Percentiles rank a stretch among this genome's conserved stretches.
Conservation (phyloP, 805 yeast species). For the Millerago galiae region DNA sequence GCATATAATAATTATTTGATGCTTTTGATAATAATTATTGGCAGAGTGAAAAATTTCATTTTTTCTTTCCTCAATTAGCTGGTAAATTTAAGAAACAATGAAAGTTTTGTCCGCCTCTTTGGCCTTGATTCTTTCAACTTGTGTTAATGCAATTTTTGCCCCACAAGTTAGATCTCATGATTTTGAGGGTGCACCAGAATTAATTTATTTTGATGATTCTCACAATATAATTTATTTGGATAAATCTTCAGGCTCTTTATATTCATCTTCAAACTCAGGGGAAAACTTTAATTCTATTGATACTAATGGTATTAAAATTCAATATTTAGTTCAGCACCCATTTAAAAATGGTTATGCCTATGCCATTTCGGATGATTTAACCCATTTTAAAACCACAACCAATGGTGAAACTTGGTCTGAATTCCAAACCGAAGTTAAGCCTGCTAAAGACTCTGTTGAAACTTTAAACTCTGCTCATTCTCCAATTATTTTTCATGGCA, state of each 20-base stretch:
- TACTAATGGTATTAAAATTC: constrained; percentile 29
- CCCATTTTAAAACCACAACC: constrained; percentile 35
- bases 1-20: neutral
- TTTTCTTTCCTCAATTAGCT: neutral
- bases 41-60: neutral
- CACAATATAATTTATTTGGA: constrained; percentile 17
- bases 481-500: constrained; percentile 33
- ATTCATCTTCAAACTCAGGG: constrained; percentile 44
- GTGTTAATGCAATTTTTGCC: constrained; percentile 18
- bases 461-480: constrained; percentile 17
- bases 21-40: neutral
- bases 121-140: constrained; percentile 8
- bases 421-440: constrained; percentile 27
- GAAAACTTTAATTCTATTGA: constrained; percentile 33
- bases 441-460: constrained; percentile 20
- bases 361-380: constrained; percentile 27
- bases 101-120: constrained; percentile 5
- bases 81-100: neutral
- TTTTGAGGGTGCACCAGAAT: constrained; percentile 22
- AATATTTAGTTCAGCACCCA: constrained; percentile 32
- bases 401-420: constrained; percentile 36
- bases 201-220: constrained; percentile 28
- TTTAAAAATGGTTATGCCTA: constrained; percentile 32
- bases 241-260: constrained; percentile 26
- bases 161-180: constrained; percentile 18